phyloP scores from a whole-genome alignment of 2,329 filamentous ascomycete species.

The Mariannaea sp. region DNA sequence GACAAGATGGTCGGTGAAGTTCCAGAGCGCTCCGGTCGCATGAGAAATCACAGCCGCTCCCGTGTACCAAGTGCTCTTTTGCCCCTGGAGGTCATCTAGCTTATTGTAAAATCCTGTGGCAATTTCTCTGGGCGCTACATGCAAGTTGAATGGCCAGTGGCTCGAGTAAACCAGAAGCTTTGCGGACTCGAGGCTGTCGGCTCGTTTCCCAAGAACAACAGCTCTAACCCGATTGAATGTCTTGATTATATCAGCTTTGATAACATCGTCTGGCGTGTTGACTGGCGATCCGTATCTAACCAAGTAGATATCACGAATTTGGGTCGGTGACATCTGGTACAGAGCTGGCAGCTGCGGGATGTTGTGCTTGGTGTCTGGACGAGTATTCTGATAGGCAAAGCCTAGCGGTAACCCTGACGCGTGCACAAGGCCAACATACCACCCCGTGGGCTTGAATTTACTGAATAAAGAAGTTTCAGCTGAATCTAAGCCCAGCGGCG shows the following conservation, averaged over 20 bases:
- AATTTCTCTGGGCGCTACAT: slow-evolving; percentile 19
- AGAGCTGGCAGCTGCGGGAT: slow-evolving; percentile 20
- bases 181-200: neutral
- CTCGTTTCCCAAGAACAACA: slow-evolving; percentile 1
- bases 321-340: slow-evolving; percentile 29
- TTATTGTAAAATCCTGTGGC: slow-evolving; percentile 22
- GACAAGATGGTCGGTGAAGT: slow-evolving; percentile 27
- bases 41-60: slow-evolving; percentile 27
- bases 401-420: slow-evolving; percentile 17
- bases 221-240: slow-evolving; percentile 23
- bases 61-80: slow-evolving; percentile 27
- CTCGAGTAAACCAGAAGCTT: slow-evolving; percentile 23
- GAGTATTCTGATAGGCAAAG: slow-evolving; percentile 27
- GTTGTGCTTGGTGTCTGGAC: slow-evolving; percentile 18
- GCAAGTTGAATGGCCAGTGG: slow-evolving; percentile 27
- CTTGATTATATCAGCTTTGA: slow-evolving; percentile 20
- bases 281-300: slow-evolving; percentile 22
- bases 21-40: slow-evolving; percentile 26
- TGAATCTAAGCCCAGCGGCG: slow-evolving; percentile 12
- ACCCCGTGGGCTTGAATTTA: slow-evolving; percentile 22
- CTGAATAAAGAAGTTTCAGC: slow-evolving; percentile 15
- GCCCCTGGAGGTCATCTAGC: slow-evolving; percentile 24
- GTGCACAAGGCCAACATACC: slow-evolving; percentile 26
- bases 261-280: slow-evolving; percentile 1
- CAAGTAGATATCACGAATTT: slow-evolving; percentile 12